Conservation (phyloP, 2,329 filamentous ascomycete genomes). For the Aspergillus sp. region DNA sequence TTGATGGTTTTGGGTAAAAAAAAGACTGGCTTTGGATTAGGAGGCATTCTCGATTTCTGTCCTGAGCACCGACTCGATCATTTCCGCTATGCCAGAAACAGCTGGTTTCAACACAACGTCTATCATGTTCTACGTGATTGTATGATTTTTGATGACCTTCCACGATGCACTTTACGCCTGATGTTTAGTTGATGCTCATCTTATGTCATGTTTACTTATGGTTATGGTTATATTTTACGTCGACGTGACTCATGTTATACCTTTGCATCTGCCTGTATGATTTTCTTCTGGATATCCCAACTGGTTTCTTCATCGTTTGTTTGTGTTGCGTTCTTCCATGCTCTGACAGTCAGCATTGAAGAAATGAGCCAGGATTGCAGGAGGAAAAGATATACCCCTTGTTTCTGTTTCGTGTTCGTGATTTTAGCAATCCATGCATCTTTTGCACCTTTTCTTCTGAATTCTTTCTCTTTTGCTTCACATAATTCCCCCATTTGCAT, state of each 20-base stretch:
- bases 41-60: constrained; percentile 20
- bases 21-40: constrained; percentile 19
- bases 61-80: constrained; percentile 14
- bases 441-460: background rate
- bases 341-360: constrained; percentile 14
- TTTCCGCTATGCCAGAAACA: constrained; percentile 15
- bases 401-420: constrained; percentile 8
- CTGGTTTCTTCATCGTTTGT: constrained; percentile 15
- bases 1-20: constrained; percentile 14
- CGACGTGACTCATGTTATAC: constrained; percentile 4
- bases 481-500: background rate
- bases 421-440: constrained; percentile 7
- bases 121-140: constrained; percentile 27
- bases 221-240: constrained; percentile 10
- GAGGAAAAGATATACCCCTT: constrained; percentile 22
- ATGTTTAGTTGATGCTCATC: constrained; percentile 15
- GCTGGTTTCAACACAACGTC: constrained; percentile 24
- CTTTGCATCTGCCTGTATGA: constrained; percentile 14
- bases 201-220: constrained; percentile 8
- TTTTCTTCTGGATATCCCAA: constrained; percentile 15
- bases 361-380: constrained; percentile 18
- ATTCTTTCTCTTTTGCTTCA: background rate
- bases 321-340: constrained; percentile 15
- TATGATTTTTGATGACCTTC: constrained; percentile 29
- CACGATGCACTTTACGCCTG: constrained; percentile 20